Evolutionary conservation across 345 rosid species (phyloP).

Genomic region (Geranium brycei): DNA sequence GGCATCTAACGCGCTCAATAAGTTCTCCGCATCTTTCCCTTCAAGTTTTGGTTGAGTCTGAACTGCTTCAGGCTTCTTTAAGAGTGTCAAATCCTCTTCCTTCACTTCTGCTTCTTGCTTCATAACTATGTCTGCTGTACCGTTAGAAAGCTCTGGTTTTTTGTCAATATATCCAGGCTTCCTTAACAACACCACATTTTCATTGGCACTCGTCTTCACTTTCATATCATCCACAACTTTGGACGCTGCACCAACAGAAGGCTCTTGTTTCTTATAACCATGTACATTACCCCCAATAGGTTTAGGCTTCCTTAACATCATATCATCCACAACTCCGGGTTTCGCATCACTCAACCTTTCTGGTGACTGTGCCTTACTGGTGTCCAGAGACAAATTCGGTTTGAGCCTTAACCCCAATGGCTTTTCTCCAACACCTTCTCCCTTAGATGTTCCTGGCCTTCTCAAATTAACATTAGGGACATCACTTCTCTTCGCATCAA

Average conservation of each 20-base stretch:
- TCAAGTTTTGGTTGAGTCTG: slow-evolving; percentile 9
- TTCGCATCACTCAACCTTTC: slow-evolving; percentile 71
- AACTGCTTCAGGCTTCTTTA: slow-evolving; percentile 36
- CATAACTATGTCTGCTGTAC: neutral
- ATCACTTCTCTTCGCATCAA: slow-evolving; percentile 24
- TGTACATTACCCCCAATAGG: neutral
- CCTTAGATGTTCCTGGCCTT: slow-evolving; percentile 49
- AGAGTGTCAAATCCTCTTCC: slow-evolving; percentile 33
- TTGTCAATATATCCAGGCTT: neutral
- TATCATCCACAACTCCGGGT: too few species aligned
- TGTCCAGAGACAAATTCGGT: slow-evolving; percentile 53
- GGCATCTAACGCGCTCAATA: neutral
- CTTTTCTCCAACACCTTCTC: slow-evolving; percentile 39
- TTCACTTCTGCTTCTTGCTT: slow-evolving; percentile 17
- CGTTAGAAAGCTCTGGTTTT: neutral
- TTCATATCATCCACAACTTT: neutral
- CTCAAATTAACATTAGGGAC: slow-evolving; percentile 80
- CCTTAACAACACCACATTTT: slow-evolving; percentile 3
- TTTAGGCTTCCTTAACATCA: slow-evolving; percentile 25
- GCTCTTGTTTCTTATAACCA: neutral
- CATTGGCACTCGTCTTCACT: neutral
- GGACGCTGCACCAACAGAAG: neutral
- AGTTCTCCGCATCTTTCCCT: slow-evolving; percentile 9
- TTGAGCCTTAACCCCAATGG: slow-evolving; percentile 46
- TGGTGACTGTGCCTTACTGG: slow-evolving; percentile 38